Evolutionary conservation across 768 basidiomycete genomes (phyloP).

Genomic region (Mycena galericulata): DNA sequence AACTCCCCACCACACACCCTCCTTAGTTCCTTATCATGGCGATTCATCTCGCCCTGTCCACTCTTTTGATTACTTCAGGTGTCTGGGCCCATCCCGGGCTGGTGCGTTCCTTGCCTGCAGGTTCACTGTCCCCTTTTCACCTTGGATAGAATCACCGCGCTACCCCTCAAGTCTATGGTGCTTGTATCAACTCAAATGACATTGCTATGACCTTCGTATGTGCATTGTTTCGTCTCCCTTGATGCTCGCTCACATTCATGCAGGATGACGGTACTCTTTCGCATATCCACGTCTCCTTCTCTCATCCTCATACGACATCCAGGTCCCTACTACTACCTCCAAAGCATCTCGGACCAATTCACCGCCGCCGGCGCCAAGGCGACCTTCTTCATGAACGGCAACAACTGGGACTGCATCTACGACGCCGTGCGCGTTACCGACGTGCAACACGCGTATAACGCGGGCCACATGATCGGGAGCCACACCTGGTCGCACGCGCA

Average conservation of each 20-base stretch:
- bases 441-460: slow-evolving; percentile 23
- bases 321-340: slow-evolving; percentile 11
- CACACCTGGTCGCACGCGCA: too few species aligned
- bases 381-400: too few species aligned
- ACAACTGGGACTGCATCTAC: slow-evolving; percentile 32
- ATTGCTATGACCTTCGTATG: slow-evolving; percentile 26
- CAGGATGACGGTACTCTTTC: slow-evolving; percentile 20
- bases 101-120: neutral
- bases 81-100: slow-evolving; percentile 9
- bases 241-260: neutral
- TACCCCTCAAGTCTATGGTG: slow-evolving; percentile 15
- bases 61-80: neutral
- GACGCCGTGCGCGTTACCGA: slow-evolving; percentile 6
- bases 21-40: neutral
- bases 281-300: neutral
- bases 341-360: too few species aligned
- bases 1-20: too few species aligned
- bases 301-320: neutral
- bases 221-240: neutral
- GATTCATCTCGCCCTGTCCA: neutral
- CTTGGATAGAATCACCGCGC: slow-evolving; percentile 6
- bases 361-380: too few species aligned
- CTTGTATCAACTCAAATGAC: slow-evolving; percentile 17
- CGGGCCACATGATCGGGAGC: slow-evolving; percentile 53
- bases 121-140: neutral